These are phyloP conservation scores for Corniculantispora saksenae DNA, from an alignment of 2,329 filamentous ascomycete species.

Conservation along the genomic window DNA sequence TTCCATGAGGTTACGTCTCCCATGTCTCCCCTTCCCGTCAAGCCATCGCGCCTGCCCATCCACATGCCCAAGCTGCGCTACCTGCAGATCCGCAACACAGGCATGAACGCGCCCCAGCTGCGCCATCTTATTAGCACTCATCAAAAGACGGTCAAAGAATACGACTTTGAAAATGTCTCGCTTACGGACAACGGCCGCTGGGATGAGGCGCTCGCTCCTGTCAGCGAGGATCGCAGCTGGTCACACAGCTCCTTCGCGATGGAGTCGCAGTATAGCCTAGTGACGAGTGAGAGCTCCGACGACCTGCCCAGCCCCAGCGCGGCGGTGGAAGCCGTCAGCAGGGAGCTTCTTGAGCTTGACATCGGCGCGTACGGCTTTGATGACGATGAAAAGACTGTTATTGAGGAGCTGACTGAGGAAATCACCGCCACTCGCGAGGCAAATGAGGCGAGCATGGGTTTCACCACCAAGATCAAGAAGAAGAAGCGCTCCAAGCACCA, in stretches of 20 bases:
- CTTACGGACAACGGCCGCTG: constrained; percentile 70
- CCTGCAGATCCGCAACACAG: constrained; percentile 71
- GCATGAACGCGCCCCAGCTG: constrained; percentile 71
- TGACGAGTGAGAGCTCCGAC: constrained; percentile 37
- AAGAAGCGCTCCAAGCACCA: constrained; percentile 41
- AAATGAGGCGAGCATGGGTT: constrained; percentile 35
- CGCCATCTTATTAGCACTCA: constrained; percentile 68
- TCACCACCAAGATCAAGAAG: constrained; percentile 51
- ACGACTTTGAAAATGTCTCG: constrained; percentile 76
- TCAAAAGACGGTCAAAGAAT: constrained; percentile 68
- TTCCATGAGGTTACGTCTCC: constrained; percentile 65
- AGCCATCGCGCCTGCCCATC: constrained; percentile 55
- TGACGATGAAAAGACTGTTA: constrained; percentile 34
- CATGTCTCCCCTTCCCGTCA: constrained; percentile 62
- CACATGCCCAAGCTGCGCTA: constrained; percentile 67
- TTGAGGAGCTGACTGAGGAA: constrained; percentile 36
- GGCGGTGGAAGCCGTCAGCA: constrained; percentile 55
- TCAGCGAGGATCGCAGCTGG: constrained; percentile 50
- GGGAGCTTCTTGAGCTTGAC: constrained; percentile 46
- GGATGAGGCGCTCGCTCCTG: constrained; percentile 78
- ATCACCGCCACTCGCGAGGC: constrained; percentile 34
- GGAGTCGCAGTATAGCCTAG: constrained; percentile 30
- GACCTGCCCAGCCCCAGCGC: constrained; percentile 51
- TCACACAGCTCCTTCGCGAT: constrained; percentile 31
- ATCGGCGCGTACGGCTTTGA: constrained; percentile 41